phyloP scores from a whole-genome alignment of 768 basidiomycete genomes.

The Tylopilus subfusipes region DNA sequence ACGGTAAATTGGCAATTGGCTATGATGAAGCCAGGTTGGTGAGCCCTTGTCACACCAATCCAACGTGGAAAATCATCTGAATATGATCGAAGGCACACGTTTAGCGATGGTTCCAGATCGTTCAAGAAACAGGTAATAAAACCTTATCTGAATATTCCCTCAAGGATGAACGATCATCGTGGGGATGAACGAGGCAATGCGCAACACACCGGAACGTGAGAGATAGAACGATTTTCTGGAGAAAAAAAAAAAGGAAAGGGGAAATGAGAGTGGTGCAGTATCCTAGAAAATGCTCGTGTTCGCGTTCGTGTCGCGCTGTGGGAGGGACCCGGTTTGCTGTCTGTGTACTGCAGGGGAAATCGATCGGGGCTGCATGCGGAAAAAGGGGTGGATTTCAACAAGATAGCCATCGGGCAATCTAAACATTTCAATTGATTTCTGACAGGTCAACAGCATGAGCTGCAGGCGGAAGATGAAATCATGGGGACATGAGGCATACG shows the following conservation, averaged over 20 bases:
- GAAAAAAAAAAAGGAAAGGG: not conserved
- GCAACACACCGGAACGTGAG: constrained; percentile 18
- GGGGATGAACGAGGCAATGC: constrained; percentile 12
- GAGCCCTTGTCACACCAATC: constrained; percentile 6
- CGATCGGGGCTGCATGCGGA: not conserved
- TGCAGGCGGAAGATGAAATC: constrained; percentile 2
- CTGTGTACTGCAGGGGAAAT: not conserved
- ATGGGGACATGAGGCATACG: constrained; percentile 8
- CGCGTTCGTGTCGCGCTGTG: constrained; percentile 11
- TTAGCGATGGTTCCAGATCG: constrained; percentile 15
- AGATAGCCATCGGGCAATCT: not conserved
- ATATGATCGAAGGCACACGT: constrained; percentile 12
- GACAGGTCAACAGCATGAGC: constrained; percentile 1
- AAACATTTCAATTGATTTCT: constrained; percentile 2
- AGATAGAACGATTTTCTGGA: constrained; percentile 7
- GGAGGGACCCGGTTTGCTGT: constrained; percentile 1
- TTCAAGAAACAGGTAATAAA: constrained; percentile 17
- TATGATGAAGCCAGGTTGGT: not conserved
- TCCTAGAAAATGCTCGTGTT: constrained; percentile 4
- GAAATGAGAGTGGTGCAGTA: not conserved
- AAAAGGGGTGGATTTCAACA: not conserved
- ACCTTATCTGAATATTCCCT: constrained; percentile 18
- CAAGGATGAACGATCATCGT: constrained; percentile 12
- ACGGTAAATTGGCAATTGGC: constrained; percentile 11
- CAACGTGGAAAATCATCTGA: constrained; percentile 8